Evolutionary conservation across 2,329 filamentous ascomycete genomes (phyloP), one percentile per base, ranked within the genome.

Genomic region (Trematosphaeria pertusa): DNA sequence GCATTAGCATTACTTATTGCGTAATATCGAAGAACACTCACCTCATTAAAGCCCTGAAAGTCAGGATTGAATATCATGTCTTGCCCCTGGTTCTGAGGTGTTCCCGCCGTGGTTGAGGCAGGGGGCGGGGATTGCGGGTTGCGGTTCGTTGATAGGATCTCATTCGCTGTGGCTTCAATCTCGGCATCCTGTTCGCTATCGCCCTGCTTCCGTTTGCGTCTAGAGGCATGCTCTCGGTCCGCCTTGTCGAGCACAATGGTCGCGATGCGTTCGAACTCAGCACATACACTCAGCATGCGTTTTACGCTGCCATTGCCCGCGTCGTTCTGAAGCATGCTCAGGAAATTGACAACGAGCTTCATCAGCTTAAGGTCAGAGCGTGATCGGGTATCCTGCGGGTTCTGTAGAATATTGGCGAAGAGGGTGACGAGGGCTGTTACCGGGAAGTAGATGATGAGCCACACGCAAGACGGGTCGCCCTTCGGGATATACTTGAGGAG

Each of bases 361-460:
- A 99, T 97, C 15, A 97, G 75, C 56, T 89, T 88, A 12, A 94
- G 85, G 69, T 99, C 94, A 1, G 91, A 91, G 43, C 91, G 86
- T 32, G 93, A 93, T 35, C 91, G 83, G 1, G 88, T 85, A 65
- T 99, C 94, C 48, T 93, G 84, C 0, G 94, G 94, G 60, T 97
- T 97, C 69, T 99, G 94, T 1, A 99, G 75, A 36, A 97, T 95
- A 64, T 97, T 97, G 48, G 93, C 92, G 64, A 99, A 99, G 2
- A 99, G 77, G 0, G 94, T 97, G 34, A 99, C 91, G 4, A 97
- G 82, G 1, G 94, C 89, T 0, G 94, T 96, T 7, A 99, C 92
- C 0, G 94, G 94, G 74, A 96, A 99, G 73, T 99, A 99, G 9
- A 97, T 78, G 57, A 97, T 90, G 66, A 99, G 82, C 93, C 94